Conservation (phyloP, 179 eudicot species). For the Spergularia azorica region DNA sequence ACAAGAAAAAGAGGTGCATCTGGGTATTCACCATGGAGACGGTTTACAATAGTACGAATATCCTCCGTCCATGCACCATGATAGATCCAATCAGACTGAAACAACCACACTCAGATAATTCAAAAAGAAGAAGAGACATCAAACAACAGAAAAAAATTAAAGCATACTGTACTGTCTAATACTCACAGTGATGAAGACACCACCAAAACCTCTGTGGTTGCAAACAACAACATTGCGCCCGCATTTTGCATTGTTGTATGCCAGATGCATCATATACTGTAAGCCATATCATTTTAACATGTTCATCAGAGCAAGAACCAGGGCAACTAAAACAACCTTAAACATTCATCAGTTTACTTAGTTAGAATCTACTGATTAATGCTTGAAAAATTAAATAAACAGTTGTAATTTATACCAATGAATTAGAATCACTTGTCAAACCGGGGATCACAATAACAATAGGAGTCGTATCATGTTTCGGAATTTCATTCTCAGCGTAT, state of each 20-base stretch:
- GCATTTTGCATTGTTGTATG: constrained; percentile 64
- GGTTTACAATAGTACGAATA: constrained; percentile 57
- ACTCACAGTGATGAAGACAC: constrained; percentile 91
- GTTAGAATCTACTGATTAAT: not conserved
- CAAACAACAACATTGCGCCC: constrained; percentile 91
- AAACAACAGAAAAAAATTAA: not conserved
- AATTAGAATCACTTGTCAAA: constrained; percentile 77
- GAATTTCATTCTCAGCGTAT: constrained; percentile 25
- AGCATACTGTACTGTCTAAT: not conserved
- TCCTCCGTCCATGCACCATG: constrained; percentile 95
- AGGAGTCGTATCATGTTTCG: constrained; percentile 57
- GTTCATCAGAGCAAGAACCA: not conserved
- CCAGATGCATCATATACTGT: constrained; percentile 89
- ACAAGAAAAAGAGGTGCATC: constrained; percentile 75
- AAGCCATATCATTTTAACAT: constrained; percentile 16
- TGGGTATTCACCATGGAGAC: constrained; percentile 61
- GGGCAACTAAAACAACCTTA: not conserved
- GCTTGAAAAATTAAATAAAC: not conserved
- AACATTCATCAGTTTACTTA: not conserved
- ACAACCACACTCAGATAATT: constrained; percentile 4
- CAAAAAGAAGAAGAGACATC: not conserved
- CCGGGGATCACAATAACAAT: constrained; percentile 83
- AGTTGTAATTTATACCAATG: constrained; percentile 49
- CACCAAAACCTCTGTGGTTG: constrained; percentile 98
- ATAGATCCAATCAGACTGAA: constrained; percentile 90